A percentile compares a stretch with the other conserved stretches of the same genome.
Conservation (phyloP, 1,284 basidiomycete species). For the Neonothopanus nambi region DNA sequence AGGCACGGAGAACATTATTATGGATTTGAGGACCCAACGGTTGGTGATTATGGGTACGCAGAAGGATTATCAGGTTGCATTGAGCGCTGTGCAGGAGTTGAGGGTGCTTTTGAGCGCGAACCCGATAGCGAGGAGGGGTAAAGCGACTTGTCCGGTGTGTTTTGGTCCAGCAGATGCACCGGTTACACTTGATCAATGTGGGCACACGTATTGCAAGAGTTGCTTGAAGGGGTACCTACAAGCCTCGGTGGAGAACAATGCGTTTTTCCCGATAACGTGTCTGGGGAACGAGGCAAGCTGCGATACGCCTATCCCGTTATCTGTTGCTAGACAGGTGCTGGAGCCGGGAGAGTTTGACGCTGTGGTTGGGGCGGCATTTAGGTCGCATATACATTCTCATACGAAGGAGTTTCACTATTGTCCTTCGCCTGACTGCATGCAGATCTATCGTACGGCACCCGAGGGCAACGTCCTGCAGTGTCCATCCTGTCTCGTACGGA, state of each 20-base stretch:
- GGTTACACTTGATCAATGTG: constrained; percentile 51
- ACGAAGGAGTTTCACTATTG: constrained; percentile 67
- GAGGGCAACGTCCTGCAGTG: constrained; percentile 60
- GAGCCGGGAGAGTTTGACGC: constrained; percentile 50
- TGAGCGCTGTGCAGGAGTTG: constrained; percentile 37
- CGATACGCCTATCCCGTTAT: constrained; percentile 49
- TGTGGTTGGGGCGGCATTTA: constrained; percentile 57
- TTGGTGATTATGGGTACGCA: constrained; percentile 38
- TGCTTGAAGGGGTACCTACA: constrained; percentile 60
- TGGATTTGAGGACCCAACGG: constrained; percentile 34
- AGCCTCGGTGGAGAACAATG: constrained; percentile 52
- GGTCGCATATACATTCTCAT: constrained; percentile 52
- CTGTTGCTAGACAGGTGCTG: constrained; percentile 49
- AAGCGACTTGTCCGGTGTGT: constrained; percentile 59
- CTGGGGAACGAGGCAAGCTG: constrained; percentile 63
- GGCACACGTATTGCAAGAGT: constrained; percentile 62
- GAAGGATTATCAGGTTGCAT: constrained; percentile 33
- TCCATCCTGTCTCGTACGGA: constrained; percentile 65
- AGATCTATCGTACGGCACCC: constrained; percentile 60
- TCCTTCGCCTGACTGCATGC: constrained; percentile 72
- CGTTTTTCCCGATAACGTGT: constrained; percentile 65
- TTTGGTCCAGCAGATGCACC: constrained; percentile 47
- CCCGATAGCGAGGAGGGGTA: constrained; percentile 5
- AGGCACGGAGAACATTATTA: constrained; percentile 38
- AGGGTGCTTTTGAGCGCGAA: too few relatives aligned